Base-by-base conservation (phyloP, 2,329 filamentous ascomycete species). In the Eutypella sp. region DNA sequence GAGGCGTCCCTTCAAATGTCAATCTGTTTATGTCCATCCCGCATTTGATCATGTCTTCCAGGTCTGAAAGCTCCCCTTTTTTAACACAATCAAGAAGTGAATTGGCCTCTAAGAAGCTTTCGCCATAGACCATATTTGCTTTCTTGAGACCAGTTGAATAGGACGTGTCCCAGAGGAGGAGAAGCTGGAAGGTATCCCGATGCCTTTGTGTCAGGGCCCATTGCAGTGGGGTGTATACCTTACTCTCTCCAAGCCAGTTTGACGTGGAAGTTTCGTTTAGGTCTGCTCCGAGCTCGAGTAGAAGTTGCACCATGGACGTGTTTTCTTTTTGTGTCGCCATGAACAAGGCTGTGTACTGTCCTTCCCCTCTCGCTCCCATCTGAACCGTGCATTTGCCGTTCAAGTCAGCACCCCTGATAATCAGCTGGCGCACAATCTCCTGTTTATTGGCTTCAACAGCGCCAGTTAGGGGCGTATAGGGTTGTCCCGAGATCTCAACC, bases 1-100 rank as follows among this genome's bases (percentile, higher is more conserved):
- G 42, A 3, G 47, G 38, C 2, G 47, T 45, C 3, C 47, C 47
- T 34, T 36, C 6, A 19, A 42, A 36, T 6, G 42, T 39, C 3
- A 48, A 19, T 3, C 34, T 29, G 20, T 48, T 48, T 5, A 45
- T 31, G 25, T 42, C 23, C 8, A 9, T 18, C 15, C 29, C 8
- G 11, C 23, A 20, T 22, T 23, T 23, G 13, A 42, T 18, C 16
- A 29, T 13, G 6, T 34, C n/a, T 18, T 19, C n/a, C n/a, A 42
- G 27, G 25, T 15, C 34, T 6, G 41, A 6, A 4, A 9, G 18
- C 16, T 18, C 20, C 34, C 41, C 41, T 6, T 16, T 33, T 18
- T 20, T 42, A 15, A 42, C 19, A 3, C 7, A 16, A 18, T 42
- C 41, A 22, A 42, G 33, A 19, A 42, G 25, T 19, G 19, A 8